These are phyloP conservation scores for Alternaria sp. DNA, from an alignment of 2,329 filamentous ascomycete species.

Conservation along the genomic window DNA sequence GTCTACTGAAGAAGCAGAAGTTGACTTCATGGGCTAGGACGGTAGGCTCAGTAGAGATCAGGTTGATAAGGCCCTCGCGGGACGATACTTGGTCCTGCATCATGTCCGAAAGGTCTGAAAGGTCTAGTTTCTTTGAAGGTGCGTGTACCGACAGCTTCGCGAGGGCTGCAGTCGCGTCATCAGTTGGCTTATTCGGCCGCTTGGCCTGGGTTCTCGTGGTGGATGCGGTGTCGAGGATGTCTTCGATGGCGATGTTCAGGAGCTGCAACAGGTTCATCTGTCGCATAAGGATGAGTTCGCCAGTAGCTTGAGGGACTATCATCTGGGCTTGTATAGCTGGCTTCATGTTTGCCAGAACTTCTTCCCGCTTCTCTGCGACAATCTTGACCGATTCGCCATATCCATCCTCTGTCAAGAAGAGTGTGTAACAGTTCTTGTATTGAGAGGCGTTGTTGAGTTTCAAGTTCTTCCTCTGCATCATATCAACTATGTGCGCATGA, in stretches of 20 bases:
- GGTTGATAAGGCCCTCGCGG: slow-evolving; percentile 48
- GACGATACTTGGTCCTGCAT: slow-evolving; percentile 3
- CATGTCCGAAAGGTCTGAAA: slow-evolving; percentile 33
- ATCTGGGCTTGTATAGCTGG: slow-evolving; percentile 27
- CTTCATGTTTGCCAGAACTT: slow-evolving; percentile 29
- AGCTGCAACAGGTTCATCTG: slow-evolving; percentile 51
- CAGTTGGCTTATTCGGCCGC: slow-evolving; percentile 41
- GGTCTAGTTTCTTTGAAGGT: slow-evolving; percentile 12
- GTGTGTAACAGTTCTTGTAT: slow-evolving; percentile 48
- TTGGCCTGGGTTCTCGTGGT: slow-evolving; percentile 34
- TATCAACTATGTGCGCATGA: slow-evolving; percentile 45
- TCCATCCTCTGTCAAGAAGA: slow-evolving; percentile 47
- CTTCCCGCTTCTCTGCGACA: slow-evolving; percentile 20
- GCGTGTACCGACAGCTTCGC: slow-evolving; percentile 45
- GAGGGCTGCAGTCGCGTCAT: slow-evolving; percentile 41
- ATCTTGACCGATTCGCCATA: slow-evolving; percentile 54
- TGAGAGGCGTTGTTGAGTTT: slow-evolving; percentile 29
- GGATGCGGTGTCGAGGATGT: slow-evolving; percentile 55
- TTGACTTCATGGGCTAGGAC: slow-evolving; percentile 42
- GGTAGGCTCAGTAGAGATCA: slow-evolving; percentile 35
- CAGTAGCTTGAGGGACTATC: slow-evolving; percentile 30
- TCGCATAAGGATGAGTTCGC: slow-evolving; percentile 52
- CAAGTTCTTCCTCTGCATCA: slow-evolving; percentile 49
- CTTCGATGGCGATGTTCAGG: slow-evolving; percentile 56
- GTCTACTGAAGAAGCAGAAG: slow-evolving; percentile 51